Evolutionary conservation across 148 eudicot genomes (phyloP).

Genomic region (Polygonum aviculare): DNA sequence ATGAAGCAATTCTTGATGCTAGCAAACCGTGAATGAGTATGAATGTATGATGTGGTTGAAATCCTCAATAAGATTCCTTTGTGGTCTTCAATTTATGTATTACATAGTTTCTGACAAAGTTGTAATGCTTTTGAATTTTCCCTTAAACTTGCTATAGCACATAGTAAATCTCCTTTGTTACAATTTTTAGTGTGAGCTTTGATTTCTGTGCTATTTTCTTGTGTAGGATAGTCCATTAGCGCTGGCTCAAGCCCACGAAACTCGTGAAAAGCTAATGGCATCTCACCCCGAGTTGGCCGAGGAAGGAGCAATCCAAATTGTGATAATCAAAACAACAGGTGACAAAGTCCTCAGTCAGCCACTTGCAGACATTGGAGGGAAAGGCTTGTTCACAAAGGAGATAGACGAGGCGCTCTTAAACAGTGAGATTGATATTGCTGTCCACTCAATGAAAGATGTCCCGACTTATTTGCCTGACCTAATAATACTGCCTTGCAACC

Average conservation of each 20-base stretch:
- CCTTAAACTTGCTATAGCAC: not conserved
- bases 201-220: conserved; percentile 13
- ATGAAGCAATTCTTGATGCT: not conserved
- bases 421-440: conserved; percentile 85
- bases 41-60: not conserved
- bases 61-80: not conserved
- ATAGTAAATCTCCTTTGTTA: not conserved
- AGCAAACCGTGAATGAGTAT: not conserved
- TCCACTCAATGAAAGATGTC: conserved; percentile 97
- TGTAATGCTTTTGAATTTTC: not conserved
- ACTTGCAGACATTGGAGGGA: conserved; percentile 93
- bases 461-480: conserved; percentile 87
- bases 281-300: conserved; percentile 69
- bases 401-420: conserved; percentile 84
- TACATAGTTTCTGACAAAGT: not conserved
- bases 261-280: conserved; percentile 67
- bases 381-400: conserved; percentile 93
- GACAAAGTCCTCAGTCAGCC: conserved; percentile 77
- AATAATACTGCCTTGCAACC: conserved; percentile 86
- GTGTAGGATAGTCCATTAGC: conserved; percentile 82
- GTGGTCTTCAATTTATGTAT: not conserved
- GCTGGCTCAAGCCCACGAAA: conserved; percentile 92
- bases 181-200: too few relatives aligned
- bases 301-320: conserved; percentile 82
- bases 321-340: conserved; percentile 84